Percentiles rank a stretch among this genome's conserved stretches.
Evolutionary conservation across 768 basidiomycete genomes (phyloP).

Genomic region (Tephrocybe sp.): DNA sequence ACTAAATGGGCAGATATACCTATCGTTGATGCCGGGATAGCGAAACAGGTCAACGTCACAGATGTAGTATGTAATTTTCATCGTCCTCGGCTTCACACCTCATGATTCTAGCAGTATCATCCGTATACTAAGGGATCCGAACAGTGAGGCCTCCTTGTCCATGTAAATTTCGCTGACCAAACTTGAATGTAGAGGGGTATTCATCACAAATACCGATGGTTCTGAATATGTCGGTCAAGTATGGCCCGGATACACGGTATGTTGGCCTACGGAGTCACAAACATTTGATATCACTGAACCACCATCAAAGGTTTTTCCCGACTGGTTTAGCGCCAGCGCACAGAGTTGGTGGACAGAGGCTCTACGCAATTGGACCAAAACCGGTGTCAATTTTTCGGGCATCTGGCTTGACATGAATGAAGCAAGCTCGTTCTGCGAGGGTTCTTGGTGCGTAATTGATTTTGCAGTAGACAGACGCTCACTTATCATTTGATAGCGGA

Average conservation of each 20-base stretch:
- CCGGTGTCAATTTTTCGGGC: conserved; percentile 58
- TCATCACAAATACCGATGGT: conserved; percentile 74
- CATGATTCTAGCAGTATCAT: conserved; percentile 46
- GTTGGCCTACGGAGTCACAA: conserved; percentile 12
- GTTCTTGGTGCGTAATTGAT: conserved; percentile 41
- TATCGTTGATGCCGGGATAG: conserved; percentile 65
- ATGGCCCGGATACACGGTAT: conserved; percentile 73
- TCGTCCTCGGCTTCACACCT: too few species aligned
- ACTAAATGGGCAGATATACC: conserved; percentile 50
- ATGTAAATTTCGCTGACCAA: neutral
- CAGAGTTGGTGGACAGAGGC: conserved; percentile 61
- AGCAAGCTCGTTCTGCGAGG: conserved; percentile 58
- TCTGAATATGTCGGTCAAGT: conserved; percentile 72
- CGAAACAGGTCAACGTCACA: conserved; percentile 52
- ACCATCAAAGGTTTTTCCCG: conserved; percentile 48
- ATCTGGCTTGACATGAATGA: conserved; percentile 77
- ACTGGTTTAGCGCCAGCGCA: conserved; percentile 56
- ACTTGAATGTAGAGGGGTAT: conserved; percentile 47
- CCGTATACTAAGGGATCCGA: conserved; percentile 64
- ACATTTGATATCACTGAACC: neutral
- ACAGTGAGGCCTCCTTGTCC: conserved; percentile 36
- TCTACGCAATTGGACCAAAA: conserved; percentile 48
- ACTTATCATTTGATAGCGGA: conserved; percentile 36
- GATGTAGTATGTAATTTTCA: conserved; percentile 52
- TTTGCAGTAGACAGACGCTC: neutral